Percentiles rank a stretch among this genome's conserved stretches.
These are phyloP conservation scores for Huntiella savannae DNA, from an alignment of 2,329 filamentous ascomycete species.

Conservation along the genomic window DNA sequence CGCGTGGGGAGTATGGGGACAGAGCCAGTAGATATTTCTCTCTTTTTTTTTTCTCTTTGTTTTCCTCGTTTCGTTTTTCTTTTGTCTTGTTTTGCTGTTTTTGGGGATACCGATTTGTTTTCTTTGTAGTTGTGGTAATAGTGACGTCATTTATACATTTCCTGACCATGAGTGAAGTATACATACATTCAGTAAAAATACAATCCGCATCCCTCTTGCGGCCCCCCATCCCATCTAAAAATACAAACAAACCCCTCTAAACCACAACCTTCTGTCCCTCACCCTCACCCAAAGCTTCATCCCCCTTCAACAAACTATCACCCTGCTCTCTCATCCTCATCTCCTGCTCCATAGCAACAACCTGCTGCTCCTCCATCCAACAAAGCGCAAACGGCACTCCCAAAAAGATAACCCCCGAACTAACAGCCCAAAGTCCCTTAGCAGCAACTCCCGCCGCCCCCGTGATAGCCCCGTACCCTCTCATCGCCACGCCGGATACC, in stretches of 20 bases:
- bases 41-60: background rate
- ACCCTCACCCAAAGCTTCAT: slow-evolving; percentile 12
- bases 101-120: slow-evolving; percentile 4
- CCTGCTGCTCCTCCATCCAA: slow-evolving; percentile 88
- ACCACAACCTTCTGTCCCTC: slow-evolving; percentile 30
- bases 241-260: slow-evolving; percentile 18
- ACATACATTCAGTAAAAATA: background rate
- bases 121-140: slow-evolving; percentile 14
- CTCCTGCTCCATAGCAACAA: slow-evolving; percentile 94
- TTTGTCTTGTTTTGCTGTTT: background rate
- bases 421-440: slow-evolving; percentile 78
- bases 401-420: slow-evolving; percentile 71
- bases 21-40: slow-evolving; percentile 1
- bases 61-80: background rate
- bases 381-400: slow-evolving; percentile 88
- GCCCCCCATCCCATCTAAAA: background rate
- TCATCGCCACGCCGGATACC: slow-evolving; percentile 32
- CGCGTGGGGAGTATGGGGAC: slow-evolving; percentile 22
- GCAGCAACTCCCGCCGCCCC: slow-evolving; percentile 43
- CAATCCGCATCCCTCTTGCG: background rate
- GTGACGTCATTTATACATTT: slow-evolving; percentile 2
- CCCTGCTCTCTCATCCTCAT: slow-evolving; percentile 88
- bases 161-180: background rate
- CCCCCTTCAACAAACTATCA: slow-evolving; percentile 44
- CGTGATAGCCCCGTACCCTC: slow-evolving; percentile 31